Evolutionary conservation across 192 early-diverging fungal genomes (phyloP).

Genomic region (Coemansia nantahalensis): DNA sequence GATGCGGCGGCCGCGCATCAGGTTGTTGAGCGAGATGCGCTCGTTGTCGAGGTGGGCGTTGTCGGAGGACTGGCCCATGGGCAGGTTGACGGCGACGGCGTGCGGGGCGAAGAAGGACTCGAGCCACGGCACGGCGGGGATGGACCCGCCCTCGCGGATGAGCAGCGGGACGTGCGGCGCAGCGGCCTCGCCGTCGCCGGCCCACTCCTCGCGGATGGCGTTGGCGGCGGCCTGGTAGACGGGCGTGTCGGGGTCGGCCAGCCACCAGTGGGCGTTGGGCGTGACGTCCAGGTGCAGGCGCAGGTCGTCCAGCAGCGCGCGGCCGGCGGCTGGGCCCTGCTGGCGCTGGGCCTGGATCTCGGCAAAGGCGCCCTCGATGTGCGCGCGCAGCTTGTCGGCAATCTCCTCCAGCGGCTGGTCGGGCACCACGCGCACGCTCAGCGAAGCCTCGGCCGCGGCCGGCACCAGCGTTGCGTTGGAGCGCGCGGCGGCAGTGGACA

Average conservation of each 20-base stretch:
- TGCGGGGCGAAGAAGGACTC: slow-evolving; percentile 60
- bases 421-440: slow-evolving; percentile 76
- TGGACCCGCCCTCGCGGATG: slow-evolving; percentile 77
- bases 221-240: slow-evolving; percentile 68
- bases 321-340: slow-evolving; percentile 1
- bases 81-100: slow-evolving; percentile 68
- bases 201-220: slow-evolving; percentile 57
- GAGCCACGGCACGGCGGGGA: slow-evolving; percentile 72
- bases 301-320: slow-evolving; percentile 8
- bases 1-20: slow-evolving; percentile 65
- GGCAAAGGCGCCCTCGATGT: slow-evolving; percentile 56
- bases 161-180: slow-evolving; percentile 56
- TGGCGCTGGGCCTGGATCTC: slow-evolving; percentile 8
- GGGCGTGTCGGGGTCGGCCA: slow-evolving; percentile 62
- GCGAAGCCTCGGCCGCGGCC: slow-evolving; percentile 59
- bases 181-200: slow-evolving; percentile 1
- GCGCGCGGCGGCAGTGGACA: slow-evolving; percentile 60
- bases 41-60: slow-evolving; percentile 79
- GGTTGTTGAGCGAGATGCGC: slow-evolving; percentile 67
- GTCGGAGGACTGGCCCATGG: slow-evolving; percentile 77
- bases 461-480: slow-evolving; percentile 69
- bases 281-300: slow-evolving; percentile 58
- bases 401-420: slow-evolving; percentile 69
- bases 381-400: slow-evolving; percentile 54
- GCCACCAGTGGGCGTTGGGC: slow-evolving; percentile 71